Conservation (phyloP, 1,284 basidiomycete species). For the Puccinia novopanici region DNA sequence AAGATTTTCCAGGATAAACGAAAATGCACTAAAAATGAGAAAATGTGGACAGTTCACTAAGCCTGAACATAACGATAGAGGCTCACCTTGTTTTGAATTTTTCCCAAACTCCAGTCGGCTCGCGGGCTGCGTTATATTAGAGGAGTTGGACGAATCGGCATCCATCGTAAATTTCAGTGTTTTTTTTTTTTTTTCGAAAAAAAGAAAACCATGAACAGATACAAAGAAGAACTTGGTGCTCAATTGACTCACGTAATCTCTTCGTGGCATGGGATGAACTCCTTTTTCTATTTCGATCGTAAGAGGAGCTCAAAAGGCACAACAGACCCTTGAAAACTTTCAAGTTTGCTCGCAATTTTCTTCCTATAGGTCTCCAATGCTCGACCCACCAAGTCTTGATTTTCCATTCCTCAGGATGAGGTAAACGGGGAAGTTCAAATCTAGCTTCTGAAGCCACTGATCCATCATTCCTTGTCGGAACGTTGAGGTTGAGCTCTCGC, state of each 20-base stretch:
- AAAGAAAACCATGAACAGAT: no score
- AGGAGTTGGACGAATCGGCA: not conserved
- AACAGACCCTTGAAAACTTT: not conserved
- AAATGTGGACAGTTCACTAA: not conserved
- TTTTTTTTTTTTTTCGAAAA: no score
- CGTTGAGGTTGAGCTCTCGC: not conserved
- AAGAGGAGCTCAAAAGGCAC: no score
- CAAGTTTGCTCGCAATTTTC: not conserved
- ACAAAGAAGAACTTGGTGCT: no score
- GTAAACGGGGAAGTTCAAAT: not conserved
- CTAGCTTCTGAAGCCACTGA: not conserved
- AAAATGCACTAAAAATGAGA: not conserved
- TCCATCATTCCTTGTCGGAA: not conserved
- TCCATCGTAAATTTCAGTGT: no score
- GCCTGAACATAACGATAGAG: no score
- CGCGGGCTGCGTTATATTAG: not conserved
- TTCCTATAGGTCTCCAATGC: constrained; percentile 4
- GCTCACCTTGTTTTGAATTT: not conserved
- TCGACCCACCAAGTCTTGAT: constrained; percentile 31
- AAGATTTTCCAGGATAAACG: no score
- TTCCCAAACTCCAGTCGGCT: constrained; percentile 7
- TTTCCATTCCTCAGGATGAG: constrained; percentile 15
- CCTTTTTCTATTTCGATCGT: no score
- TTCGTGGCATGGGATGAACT: no score
- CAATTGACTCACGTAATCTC: not conserved